A percentile compares a stretch with the other conserved stretches of the same genome.
Conservation (phyloP, 1,139 yeast genomes). For the Nakaseomyces glabratus region DNA sequence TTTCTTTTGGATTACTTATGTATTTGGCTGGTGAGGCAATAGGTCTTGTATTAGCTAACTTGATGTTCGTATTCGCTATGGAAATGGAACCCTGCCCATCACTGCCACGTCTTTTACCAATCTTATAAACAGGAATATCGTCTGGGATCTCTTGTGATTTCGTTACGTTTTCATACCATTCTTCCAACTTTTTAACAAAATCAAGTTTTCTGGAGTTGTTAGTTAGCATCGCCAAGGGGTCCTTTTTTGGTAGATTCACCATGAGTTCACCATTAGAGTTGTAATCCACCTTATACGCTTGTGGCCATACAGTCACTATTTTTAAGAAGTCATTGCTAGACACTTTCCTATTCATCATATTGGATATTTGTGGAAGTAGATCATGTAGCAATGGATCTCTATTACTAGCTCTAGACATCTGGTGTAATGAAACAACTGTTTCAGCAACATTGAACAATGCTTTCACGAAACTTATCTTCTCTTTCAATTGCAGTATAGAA, state of each 20-base stretch:
- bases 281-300: constrained; percentile 19
- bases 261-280: constrained; percentile 21
- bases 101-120: constrained; percentile 19
- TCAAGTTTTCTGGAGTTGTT: constrained; percentile 23
- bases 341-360: constrained; percentile 19
- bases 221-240: constrained; percentile 15
- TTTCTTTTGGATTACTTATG: constrained; percentile 16
- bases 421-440: constrained; percentile 24
- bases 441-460: constrained; percentile 22
- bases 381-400: constrained; percentile 18
- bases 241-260: constrained; percentile 16
- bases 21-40: constrained; percentile 9
- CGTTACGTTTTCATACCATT: constrained; percentile 15
- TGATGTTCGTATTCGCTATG: background rate
- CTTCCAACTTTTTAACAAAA: constrained; percentile 20
- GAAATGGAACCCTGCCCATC: constrained; percentile 10
- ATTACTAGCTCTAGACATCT: constrained; percentile 18
- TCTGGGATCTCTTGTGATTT: constrained; percentile 10
- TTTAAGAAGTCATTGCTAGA: constrained; percentile 14
- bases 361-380: constrained; percentile 26
- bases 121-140: constrained; percentile 19
- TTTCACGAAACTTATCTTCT: constrained; percentile 17
- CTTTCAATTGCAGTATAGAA: constrained; percentile 13
- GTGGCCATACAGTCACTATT: constrained; percentile 24
- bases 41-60: constrained; percentile 1